Percentiles rank a stretch among this genome's conserved stretches.
phyloP scores from a whole-genome alignment of 2,329 filamentous ascomycete species.

The Aspergillus candidus region DNA sequence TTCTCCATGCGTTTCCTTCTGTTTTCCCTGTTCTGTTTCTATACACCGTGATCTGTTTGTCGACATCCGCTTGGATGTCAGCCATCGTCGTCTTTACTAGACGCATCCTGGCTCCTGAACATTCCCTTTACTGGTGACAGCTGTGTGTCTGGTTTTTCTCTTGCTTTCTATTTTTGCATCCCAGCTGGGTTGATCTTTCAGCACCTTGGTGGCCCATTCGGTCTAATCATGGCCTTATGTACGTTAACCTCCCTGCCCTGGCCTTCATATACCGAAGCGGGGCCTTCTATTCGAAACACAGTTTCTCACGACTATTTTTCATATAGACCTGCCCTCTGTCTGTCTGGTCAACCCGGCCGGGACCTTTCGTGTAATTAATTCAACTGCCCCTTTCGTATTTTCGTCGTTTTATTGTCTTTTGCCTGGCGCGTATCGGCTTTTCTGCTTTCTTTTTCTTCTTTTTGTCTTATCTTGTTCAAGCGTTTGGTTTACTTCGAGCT shows the following conservation, averaged over 20 bases:
- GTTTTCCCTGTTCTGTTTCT: slow-evolving; percentile 17
- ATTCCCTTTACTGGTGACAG: slow-evolving; percentile 26
- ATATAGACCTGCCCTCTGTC: slow-evolving; percentile 34
- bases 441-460: slow-evolving; percentile 12
- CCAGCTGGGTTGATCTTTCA: slow-evolving; percentile 33
- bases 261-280: slow-evolving; percentile 34
- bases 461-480: neutral
- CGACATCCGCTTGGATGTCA: slow-evolving; percentile 13
- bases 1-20: slow-evolving; percentile 14
- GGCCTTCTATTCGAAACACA: slow-evolving; percentile 39
- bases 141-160: slow-evolving; percentile 19
- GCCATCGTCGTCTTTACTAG: slow-evolving; percentile 32
- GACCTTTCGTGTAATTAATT: slow-evolving; percentile 32
- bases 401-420: slow-evolving; percentile 15
- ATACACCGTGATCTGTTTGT: slow-evolving; percentile 1
- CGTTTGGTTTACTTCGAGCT: neutral
- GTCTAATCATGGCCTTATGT: slow-evolving; percentile 40
- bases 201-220: slow-evolving; percentile 30
- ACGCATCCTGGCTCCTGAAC: slow-evolving; percentile 30
- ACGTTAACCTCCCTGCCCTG: slow-evolving; percentile 47
- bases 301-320: slow-evolving; percentile 41
- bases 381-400: slow-evolving; percentile 26
- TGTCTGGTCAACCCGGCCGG: slow-evolving; percentile 18
- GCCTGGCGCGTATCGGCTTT: slow-evolving; percentile 13
- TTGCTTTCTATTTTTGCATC: slow-evolving; percentile 27